Base-by-base conservation (phyloP, 2,329 filamentous ascomycete species). In the Teratosphaeria gauchensis region DNA sequence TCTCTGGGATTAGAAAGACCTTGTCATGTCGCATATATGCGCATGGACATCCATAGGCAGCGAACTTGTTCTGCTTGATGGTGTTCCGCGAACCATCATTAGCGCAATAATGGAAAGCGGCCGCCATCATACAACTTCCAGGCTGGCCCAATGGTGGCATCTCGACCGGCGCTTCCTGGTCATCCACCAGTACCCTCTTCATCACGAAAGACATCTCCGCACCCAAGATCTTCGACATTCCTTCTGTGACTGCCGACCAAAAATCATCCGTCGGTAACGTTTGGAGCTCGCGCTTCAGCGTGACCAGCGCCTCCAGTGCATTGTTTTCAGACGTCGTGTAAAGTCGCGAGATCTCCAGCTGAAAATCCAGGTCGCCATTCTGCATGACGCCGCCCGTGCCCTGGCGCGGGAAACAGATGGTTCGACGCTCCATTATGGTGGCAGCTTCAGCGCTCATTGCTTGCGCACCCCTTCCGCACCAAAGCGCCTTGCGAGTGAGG, bases 21-120 rank as follows among this genome's bases (percentile, higher is more conserved):
- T 88, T 87, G 73, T 88, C 85, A 68, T 88, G 82, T 64, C 82
- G 83, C 85, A 89, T 88, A 68, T 86, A 81, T 38, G 81, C 80
- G 70, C 85, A 86, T 4, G 85, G 85, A 62, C 84, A 83, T 28
- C 79, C 82, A 64, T 84, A 86, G 42, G 84, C 81, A 64, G 84
- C 80, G 71, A 86, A 87, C 63, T 83, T 82, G 73, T 83, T 82
- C 65, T 87, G 80, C 61, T 80, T 79, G 64, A 83, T 75, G 55
- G 84, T 77, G 28, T 78, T 75, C 78, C 77, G 56, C 74, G 75
- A 57, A 78, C 77, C 55, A 77, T 75, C 84, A 64, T 85, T 81
- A 65, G 85, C 83, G 55, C 65, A 65, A 72, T 85, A 82, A 68
- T 88, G 87, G 63, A 87, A 83, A 14, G 82, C 85, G 8, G 84